Evolutionary conservation across 1,284 basidiomycete genomes (phyloP).

Genomic region (Cryptococcus amylolentus): DNA sequence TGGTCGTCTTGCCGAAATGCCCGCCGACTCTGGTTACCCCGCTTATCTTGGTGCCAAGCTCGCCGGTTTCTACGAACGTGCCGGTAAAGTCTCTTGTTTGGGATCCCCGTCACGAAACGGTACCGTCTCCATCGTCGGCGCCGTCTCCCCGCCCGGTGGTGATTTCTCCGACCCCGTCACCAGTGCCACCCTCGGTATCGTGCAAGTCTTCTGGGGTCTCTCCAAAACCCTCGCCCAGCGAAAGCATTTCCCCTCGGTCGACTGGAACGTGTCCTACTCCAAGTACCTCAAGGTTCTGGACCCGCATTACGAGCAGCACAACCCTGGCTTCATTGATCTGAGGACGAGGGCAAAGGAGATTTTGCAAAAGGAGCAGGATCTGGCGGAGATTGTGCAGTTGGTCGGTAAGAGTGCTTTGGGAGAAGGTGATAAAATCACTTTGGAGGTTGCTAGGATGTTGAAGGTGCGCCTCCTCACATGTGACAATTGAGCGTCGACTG

Average conservation of each 20-base stretch:
- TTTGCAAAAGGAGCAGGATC: conserved; percentile 95
- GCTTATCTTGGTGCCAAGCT: conserved; percentile 96
- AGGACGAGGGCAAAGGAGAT: conserved; percentile 93
- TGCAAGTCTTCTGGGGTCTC: conserved; percentile 78
- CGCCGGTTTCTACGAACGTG: conserved; percentile 97
- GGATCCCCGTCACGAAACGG: conserved; percentile 86
- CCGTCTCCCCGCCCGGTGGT: conserved; percentile 96
- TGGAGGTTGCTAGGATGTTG: conserved; percentile 95
- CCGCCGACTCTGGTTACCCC: conserved; percentile 97
- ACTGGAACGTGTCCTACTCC: conserved; percentile 98
- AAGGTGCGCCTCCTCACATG: conserved; percentile 47
- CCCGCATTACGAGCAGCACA: conserved; percentile 83
- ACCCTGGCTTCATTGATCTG: conserved; percentile 89
- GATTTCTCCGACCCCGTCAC: conserved; percentile 99
- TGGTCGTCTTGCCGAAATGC: conserved; percentile 99
- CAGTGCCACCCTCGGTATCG: conserved; percentile 93
- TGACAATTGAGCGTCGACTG: conserved; percentile 27
- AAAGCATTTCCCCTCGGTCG: conserved; percentile 93
- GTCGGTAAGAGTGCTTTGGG: conserved; percentile 98
- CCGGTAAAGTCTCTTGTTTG: conserved; percentile 92
- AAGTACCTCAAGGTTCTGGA: conserved; percentile 97
- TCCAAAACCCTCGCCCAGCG: conserved; percentile 73
- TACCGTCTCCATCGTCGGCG: conserved; percentile 97
- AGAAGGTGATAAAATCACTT: conserved; percentile 96
- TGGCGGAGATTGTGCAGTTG: conserved; percentile 98